phyloP scores from a whole-genome alignment of 257 asterid genomes.

The Forsythia viridissima region DNA sequence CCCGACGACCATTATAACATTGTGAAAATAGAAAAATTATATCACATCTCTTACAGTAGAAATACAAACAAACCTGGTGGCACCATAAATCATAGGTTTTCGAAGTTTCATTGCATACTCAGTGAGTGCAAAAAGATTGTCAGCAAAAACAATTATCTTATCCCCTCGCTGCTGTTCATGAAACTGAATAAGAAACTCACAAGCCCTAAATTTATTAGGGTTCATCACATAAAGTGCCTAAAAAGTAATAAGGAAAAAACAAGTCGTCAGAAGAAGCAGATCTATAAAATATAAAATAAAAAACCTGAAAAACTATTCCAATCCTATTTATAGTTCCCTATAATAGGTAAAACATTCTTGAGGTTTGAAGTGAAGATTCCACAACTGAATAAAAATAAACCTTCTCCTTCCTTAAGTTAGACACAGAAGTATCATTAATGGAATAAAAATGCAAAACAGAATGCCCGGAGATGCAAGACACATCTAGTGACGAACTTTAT shows the following conservation, averaged over 20 bases:
- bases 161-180: slow-evolving; percentile 96
- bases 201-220: slow-evolving; percentile 96
- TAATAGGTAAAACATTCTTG: background rate
- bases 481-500: background rate
- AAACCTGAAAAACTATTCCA: slow-evolving; percentile 4
- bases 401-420: background rate
- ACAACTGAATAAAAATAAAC: background rate
- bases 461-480: background rate
- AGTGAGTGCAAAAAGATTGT: slow-evolving; percentile 93
- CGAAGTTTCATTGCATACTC: slow-evolving; percentile 95
- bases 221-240: slow-evolving; percentile 99
- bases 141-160: slow-evolving; percentile 96
- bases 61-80: slow-evolving; percentile 72
- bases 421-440: background rate
- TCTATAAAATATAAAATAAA: background rate
- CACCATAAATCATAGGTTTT: slow-evolving; percentile 98
- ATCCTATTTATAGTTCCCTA: background rate
- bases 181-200: slow-evolving; percentile 92
- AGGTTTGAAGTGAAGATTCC: background rate
- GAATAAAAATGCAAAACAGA: background rate
- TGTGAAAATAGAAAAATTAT: slow-evolving; percentile 17
- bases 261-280: slow-evolving; percentile 22
- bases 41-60: slow-evolving; percentile 17
- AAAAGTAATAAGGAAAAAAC: slow-evolving; percentile 22
- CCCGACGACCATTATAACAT: background rate